phyloP scores from a whole-genome alignment of 768 basidiomycete species.

The Nidularia pulvinata region DNA sequence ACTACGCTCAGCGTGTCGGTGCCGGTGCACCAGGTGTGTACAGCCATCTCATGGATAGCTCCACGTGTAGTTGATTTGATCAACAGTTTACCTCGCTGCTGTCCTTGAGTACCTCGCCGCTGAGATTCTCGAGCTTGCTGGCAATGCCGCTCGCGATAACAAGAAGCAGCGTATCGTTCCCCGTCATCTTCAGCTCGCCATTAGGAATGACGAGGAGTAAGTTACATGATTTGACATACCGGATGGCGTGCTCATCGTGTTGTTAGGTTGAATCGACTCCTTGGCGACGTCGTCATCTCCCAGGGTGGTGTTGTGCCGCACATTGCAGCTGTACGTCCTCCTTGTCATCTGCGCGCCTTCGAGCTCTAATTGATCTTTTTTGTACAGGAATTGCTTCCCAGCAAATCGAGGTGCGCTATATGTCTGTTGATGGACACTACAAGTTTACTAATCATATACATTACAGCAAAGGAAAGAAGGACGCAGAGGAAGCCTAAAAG shows the following conservation, averaged over 20 bases:
- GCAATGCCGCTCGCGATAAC: constrained; percentile 88
- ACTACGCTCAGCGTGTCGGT: constrained; percentile 87
- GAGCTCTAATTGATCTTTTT: constrained; percentile 4
- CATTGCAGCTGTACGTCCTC: constrained; percentile 48
- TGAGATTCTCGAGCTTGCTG: constrained; percentile 93
- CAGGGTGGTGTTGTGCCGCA: constrained; percentile 93
- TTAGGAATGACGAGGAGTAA: constrained; percentile 92
- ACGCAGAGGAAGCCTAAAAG: constrained; percentile 31
- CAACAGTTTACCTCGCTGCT: constrained; percentile 83
- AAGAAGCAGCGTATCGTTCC: constrained; percentile 97
- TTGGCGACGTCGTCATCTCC: constrained; percentile 88
- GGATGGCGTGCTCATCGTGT: not conserved
- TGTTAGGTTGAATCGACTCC: constrained; percentile 61
- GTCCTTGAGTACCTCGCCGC: constrained; percentile 93
- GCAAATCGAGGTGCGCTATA: constrained; percentile 30
- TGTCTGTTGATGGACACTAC: too few species aligned
- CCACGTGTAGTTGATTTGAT: not conserved
- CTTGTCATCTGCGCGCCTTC: not conserved
- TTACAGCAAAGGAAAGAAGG: constrained; percentile 37
- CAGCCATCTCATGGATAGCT: not conserved
- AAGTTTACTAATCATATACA: not conserved
- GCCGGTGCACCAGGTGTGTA: constrained; percentile 79
- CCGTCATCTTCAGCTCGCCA: constrained; percentile 92
- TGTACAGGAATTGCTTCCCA: constrained; percentile 36
- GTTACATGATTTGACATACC: constrained; percentile 12